Percentiles rank a stretch among this genome's conserved stretches.
Conservation (phyloP, 2,329 filamentous ascomycete genomes). For the Sordariomycetes sp. region DNA sequence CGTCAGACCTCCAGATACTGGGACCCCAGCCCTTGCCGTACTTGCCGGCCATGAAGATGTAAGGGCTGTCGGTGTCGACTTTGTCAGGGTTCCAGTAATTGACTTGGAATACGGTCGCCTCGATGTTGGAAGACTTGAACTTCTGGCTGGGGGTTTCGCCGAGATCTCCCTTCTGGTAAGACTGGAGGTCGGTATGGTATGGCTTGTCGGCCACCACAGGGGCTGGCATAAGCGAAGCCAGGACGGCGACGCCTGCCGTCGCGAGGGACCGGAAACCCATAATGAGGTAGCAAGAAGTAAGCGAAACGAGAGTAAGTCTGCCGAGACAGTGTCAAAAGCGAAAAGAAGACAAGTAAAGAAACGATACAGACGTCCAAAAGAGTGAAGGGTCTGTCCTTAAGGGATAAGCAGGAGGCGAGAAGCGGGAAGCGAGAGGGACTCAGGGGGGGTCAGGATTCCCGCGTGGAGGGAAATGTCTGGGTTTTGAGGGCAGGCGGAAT, state of each 20-base stretch:
- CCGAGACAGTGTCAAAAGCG: background rate
- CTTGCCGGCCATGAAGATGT: conserved; percentile 21
- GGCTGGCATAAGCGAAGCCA: background rate
- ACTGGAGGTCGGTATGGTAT: conserved; percentile 2
- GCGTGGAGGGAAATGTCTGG: too few relatives aligned
- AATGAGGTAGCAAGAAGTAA: background rate
- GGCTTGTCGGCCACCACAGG: conserved; percentile 1
- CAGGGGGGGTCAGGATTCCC: too few relatives aligned
- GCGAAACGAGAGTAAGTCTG: too few relatives aligned
- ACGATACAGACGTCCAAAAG: too few relatives aligned
- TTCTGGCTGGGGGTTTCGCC: conserved; percentile 16
- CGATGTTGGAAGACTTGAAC: conserved; percentile 19
- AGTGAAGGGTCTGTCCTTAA: too few relatives aligned
- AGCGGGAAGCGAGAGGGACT: too few relatives aligned
- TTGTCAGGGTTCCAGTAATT: conserved; percentile 17
- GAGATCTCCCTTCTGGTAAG: conserved; percentile 1
- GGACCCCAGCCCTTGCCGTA: conserved; percentile 17
- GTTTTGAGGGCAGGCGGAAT: too few relatives aligned
- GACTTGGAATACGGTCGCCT: conserved; percentile 23
- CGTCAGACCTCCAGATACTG: conserved; percentile 22
- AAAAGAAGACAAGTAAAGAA: too few relatives aligned
- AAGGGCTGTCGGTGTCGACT: conserved; percentile 15
- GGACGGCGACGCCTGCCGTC: background rate
- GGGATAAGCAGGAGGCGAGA: too few relatives aligned
- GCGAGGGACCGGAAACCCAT: background rate